Percentiles rank a stretch among this genome's conserved stretches.
Evolutionary conservation across 129 eudicot species (phyloP).

Genomic region (Dittrichia graveolens): DNA sequence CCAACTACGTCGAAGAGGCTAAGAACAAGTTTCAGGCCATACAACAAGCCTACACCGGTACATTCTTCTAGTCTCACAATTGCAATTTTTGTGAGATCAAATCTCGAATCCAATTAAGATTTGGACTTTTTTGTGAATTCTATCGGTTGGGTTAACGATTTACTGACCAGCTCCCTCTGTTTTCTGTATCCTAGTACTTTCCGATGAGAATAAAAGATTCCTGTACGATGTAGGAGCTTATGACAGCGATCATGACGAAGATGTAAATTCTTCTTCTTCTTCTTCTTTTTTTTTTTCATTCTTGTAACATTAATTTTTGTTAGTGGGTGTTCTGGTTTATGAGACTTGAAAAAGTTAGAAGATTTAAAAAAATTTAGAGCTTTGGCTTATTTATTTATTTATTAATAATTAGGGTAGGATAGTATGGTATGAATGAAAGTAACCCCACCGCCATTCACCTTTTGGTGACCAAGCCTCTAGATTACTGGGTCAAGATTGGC

Average conservation of each 20-base stretch:
- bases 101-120: too few species aligned
- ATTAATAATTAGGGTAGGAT: too few species aligned
- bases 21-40: constrained; percentile 82
- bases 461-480: too few species aligned
- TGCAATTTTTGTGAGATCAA: too few species aligned
- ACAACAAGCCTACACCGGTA: constrained; percentile 94
- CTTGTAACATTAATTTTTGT: constrained; percentile 1
- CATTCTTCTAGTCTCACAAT: constrained; percentile 6
- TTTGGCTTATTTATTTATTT: too few species aligned
- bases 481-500: too few species aligned
- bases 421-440: too few species aligned
- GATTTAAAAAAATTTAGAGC: too few species aligned
- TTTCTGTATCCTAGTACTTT: constrained; percentile 52
- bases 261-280: constrained; percentile 43
- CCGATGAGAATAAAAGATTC: constrained; percentile 80
- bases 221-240: constrained; percentile 87
- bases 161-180: background rate
- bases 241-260: constrained; percentile 63
- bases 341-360: background rate
- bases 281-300: too few species aligned
- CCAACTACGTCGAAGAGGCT: constrained; percentile 69
- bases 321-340: background rate
- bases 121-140: too few species aligned
- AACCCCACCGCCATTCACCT: too few species aligned
- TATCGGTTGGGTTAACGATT: background rate